Evolutionary conservation across 1,284 basidiomycete genomes (phyloP).

Genomic region (Trichosporon inkin): DNA sequence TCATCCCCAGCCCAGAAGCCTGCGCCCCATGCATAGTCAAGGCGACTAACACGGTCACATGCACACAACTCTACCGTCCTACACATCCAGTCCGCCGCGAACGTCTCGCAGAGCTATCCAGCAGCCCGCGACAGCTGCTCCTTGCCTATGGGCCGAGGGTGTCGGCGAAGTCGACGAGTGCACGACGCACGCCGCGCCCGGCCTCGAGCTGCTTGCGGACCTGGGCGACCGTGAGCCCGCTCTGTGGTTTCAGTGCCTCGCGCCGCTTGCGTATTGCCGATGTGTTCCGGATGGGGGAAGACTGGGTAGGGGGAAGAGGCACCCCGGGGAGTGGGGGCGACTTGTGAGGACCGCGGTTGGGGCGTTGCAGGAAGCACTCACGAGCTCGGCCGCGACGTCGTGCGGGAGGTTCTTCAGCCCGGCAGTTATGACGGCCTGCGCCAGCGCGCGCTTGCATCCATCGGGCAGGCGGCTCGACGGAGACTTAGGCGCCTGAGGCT

Average conservation of each 20-base stretch:
- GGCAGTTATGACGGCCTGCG: background rate
- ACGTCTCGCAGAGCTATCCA: too few species aligned
- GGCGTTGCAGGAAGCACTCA: background rate
- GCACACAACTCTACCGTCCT: too few species aligned
- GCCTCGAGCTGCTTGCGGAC: slow-evolving; percentile 4
- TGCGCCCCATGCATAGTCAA: too few species aligned
- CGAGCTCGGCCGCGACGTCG: background rate
- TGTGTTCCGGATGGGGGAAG: background rate
- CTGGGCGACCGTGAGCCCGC: background rate
- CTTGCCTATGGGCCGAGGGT: background rate
- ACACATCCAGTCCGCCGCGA: too few species aligned
- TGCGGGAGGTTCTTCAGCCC: background rate
- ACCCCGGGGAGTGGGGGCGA: background rate
- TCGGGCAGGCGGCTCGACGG: background rate
- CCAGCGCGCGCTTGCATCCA: background rate
- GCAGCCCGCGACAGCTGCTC: too few species aligned
- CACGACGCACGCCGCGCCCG: background rate
- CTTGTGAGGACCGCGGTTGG: background rate
- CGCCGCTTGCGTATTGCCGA: background rate
- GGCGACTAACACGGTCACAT: too few species aligned
- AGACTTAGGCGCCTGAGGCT: background rate
- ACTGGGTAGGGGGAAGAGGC: background rate
- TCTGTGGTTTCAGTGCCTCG: background rate
- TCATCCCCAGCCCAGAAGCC: too few species aligned
- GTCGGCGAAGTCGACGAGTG: background rate